A percentile compares a stretch with the other conserved stretches of the same genome.
These are phyloP conservation scores for Hypoxylon fuscum DNA, from an alignment of 495 filamentous ascomycete genomes.

Conservation along the genomic window DNA sequence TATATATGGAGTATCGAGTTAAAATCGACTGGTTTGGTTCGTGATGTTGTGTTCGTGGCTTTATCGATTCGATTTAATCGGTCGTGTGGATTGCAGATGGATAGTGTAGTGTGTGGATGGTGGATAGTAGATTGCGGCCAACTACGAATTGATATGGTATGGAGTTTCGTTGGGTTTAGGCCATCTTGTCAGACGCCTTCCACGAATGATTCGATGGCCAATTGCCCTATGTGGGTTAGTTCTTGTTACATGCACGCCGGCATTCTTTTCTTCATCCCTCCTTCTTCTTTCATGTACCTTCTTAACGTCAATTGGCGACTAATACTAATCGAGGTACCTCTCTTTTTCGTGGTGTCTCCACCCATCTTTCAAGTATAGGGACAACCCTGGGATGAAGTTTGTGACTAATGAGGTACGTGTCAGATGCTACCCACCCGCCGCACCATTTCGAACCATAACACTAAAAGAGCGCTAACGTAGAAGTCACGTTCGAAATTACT, in stretches of 20 bases:
- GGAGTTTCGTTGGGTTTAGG: conserved; percentile 30
- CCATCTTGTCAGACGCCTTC: conserved; percentile 17
- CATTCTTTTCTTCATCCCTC: conserved; percentile 24
- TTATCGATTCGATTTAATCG: conserved; percentile 28
- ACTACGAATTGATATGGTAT: conserved; percentile 14
- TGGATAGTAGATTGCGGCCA: conserved; percentile 17
- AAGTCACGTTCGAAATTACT: too few relatives aligned
- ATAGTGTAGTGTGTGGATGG: conserved; percentile 14
- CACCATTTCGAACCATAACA: conserved; percentile 6
- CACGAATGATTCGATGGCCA: conserved; percentile 24
- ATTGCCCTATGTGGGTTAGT: conserved; percentile 31
- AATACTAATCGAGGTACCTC: background rate
- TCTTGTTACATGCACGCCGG: conserved; percentile 35
- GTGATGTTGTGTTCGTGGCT: conserved; percentile 13
- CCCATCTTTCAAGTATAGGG: background rate
- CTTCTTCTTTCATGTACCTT: background rate
- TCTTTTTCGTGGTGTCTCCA: background rate
- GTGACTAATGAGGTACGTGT: conserved; percentile 11
- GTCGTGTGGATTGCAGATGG: conserved; percentile 10
- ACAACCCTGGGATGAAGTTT: background rate
- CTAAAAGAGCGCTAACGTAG: too few relatives aligned
- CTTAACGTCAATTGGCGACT: background rate
- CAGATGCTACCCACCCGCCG: background rate
- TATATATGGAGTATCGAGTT: too few relatives aligned
- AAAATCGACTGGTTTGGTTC: conserved; percentile 6